A percentile compares a stretch with the other conserved stretches of the same genome.
Conservation (phyloP, 106 monocot genomes). For the Ottelia alismoides region DNA sequence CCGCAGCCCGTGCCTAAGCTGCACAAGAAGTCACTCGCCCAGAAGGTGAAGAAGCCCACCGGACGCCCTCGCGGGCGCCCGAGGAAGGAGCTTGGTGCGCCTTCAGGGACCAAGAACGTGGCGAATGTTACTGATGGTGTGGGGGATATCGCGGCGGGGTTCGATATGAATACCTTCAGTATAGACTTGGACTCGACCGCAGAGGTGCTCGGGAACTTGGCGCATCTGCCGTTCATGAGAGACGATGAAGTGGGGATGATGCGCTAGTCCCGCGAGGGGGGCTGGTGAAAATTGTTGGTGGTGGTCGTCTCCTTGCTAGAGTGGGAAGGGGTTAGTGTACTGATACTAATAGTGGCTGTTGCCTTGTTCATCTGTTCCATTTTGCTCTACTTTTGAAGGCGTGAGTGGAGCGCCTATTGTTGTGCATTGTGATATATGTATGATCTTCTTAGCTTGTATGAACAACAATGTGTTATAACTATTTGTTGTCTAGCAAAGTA, state of each 20-base stretch:
- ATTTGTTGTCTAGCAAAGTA: no score
- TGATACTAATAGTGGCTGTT: conserved; percentile 12
- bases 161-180: conserved; percentile 11
- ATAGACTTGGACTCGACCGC: not conserved
- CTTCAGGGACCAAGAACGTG: not conserved
- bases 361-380: conserved; percentile 10
- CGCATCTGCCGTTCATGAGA: not conserved
- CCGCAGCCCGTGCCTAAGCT: not conserved
- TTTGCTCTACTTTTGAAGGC: no score
- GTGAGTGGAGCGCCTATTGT: no score
- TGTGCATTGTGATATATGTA: no score
- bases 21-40: no score
- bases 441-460: no score
- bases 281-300: not conserved
- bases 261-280: not conserved
- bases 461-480: no score
- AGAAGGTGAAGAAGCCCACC: no score
- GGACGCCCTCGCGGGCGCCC: no score
- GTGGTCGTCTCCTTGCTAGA: not conserved
- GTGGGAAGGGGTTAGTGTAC: not conserved
- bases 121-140: conserved; percentile 1
- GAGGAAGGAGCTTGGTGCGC: no score
- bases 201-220: not conserved
- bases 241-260: not conserved
- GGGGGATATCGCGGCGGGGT: not conserved